phyloP scores from a whole-genome alignment of 106 monocot genomes.

The Alisma plantagoaquatica region DNA sequence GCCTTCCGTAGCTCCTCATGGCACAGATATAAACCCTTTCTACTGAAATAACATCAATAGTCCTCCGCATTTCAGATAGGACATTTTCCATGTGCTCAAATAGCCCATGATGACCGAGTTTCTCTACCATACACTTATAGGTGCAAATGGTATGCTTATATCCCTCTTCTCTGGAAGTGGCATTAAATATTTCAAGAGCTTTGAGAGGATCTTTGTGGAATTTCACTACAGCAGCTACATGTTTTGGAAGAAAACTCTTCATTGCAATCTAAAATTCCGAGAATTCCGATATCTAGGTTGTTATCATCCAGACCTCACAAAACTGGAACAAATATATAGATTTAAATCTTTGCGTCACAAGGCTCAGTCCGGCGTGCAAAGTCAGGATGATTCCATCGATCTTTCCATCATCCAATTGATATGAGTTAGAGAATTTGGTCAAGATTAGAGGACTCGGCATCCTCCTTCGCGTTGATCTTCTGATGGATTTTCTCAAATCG shows the following conservation, averaged over 20 bases:
- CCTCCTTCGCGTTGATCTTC: too few relatives aligned
- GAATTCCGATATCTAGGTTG: too few relatives aligned
- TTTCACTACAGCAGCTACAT: conserved; percentile 41
- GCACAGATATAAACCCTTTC: conserved; percentile 50
- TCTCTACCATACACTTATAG: conserved; percentile 58
- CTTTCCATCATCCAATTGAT: too few relatives aligned
- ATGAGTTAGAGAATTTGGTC: too few relatives aligned
- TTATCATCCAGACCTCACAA: too few relatives aligned
- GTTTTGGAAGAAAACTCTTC: conserved; percentile 49
- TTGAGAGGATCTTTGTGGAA: conserved; percentile 54
- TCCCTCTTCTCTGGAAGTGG: conserved; percentile 31
- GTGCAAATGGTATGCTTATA: conserved; percentile 48
- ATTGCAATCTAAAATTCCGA: too few relatives aligned
- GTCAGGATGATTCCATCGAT: too few relatives aligned
- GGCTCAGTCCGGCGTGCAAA: too few relatives aligned
- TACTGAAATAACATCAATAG: conserved; percentile 24
- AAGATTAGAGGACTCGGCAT: too few relatives aligned
- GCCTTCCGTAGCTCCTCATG: conserved; percentile 51
- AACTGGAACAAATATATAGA: too few relatives aligned
- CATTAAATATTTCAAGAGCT: conserved; percentile 72
- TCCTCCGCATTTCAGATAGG: conserved; percentile 48
- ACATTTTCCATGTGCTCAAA: conserved; percentile 64
- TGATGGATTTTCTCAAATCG: too few relatives aligned
- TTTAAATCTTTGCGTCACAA: too few relatives aligned
- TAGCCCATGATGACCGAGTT: conserved; percentile 44